Evolutionary conservation across 2,329 filamentous ascomycete genomes (phyloP).

Genomic region (Stagonosporopsis rhizophila): DNA sequence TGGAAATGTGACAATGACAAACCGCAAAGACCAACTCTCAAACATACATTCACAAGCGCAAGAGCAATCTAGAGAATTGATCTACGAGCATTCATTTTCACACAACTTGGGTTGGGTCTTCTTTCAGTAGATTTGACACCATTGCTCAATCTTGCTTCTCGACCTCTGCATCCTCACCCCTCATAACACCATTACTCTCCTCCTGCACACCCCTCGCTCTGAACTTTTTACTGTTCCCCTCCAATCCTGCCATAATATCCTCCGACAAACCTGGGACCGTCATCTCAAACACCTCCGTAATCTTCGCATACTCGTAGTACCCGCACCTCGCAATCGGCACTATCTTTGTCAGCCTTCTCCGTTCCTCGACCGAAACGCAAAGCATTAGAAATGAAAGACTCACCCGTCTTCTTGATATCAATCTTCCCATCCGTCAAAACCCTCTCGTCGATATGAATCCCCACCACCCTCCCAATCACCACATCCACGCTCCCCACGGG

Average conservation of each 20-base stretch:
- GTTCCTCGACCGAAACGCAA: too few relatives aligned
- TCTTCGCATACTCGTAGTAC: slow-evolving; percentile 66
- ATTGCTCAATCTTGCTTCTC: background rate
- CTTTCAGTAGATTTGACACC: background rate
- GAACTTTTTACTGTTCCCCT: slow-evolving; percentile 39
- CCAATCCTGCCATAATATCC: slow-evolving; percentile 33
- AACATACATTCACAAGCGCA: too few relatives aligned
- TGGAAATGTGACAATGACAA: too few relatives aligned
- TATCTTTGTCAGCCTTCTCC: background rate
- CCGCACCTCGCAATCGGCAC: slow-evolving; percentile 66
- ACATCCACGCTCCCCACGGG: slow-evolving; percentile 66
- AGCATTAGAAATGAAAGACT: background rate
- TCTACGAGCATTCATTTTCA: too few relatives aligned
- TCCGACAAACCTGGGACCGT: slow-evolving; percentile 53
- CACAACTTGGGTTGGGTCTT: too few relatives aligned
- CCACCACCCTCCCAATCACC: slow-evolving; percentile 64
- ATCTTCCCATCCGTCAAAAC: slow-evolving; percentile 63
- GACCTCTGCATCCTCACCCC: slow-evolving; percentile 4
- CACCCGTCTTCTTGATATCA: slow-evolving; percentile 61
- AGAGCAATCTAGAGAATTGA: too few relatives aligned
- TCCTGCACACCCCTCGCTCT: slow-evolving; percentile 4
- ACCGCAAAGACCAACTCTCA: too few relatives aligned
- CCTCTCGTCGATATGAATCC: slow-evolving; percentile 63
- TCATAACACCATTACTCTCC: slow-evolving; percentile 1
- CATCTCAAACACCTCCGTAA: slow-evolving; percentile 67